Evolutionary conservation across 2,329 filamentous ascomycete species (phyloP), one percentile per base, ranked within the genome.

Genomic region (Trichoderma arundinaceum): DNA sequence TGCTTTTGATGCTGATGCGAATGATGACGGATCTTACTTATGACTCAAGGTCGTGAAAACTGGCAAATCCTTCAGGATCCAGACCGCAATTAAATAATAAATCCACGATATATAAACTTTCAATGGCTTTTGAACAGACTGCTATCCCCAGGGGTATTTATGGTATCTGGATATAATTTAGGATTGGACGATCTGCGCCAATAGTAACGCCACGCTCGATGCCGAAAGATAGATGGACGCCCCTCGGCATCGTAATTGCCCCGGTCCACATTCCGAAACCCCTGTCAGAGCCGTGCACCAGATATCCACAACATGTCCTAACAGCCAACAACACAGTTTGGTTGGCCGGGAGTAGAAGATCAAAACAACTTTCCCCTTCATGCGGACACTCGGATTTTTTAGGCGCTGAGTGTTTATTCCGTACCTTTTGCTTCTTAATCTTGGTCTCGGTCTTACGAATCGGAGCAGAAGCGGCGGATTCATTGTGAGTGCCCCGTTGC

Each of bases 241-340:
- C 46, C 46, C 46, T 63, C 60, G 60, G 60, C 49, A 46, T 52
- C 32, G 28, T 44, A 62, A 52, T 62, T 62, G 59, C 28, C 48
- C 59, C 59, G 59, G 49, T 53, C 48, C 49, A 44, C 48, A n/a
- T 62, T 32, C 12, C 44, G 38, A 4, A 35, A 62, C 8, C 59
- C 60, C 38, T 44, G 56, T 53, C 49, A 22, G 15, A 38, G 32
- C 7, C 49, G 49, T 33, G 22, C 54, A 19, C 28, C 54, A 39
- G 54, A 57, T 39, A 57, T 22, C n/a, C 15, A 39, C 54, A 57
- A 28, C 4, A 28, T 28, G 22, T 28, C 2, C 22, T 28, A 4
- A 28, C 4, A 4, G 22, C 4, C 1, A 33, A n/a, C 28, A 41
- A 28, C 22, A 28, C 22, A 28, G 2, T 28, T 28, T 28, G 22